Base-by-base conservation (phyloP, 768 basidiomycete species). In the Phanerochaete carnosa region DNA sequence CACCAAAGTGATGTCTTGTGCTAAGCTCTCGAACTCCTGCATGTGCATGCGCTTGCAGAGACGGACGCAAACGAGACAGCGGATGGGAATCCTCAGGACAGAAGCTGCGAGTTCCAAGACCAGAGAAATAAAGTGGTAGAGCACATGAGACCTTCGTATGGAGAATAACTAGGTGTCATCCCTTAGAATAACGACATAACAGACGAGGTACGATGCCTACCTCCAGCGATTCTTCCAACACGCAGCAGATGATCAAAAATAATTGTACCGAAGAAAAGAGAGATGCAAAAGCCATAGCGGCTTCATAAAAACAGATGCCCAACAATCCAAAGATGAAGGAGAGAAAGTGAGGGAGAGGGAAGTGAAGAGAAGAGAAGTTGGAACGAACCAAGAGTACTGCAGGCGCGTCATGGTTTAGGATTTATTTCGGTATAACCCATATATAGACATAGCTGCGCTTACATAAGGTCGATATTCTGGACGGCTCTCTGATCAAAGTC, bases 151-250 rank as follows among this genome's bases (percentile, higher is more conserved):
- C 13, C 39, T 49, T n/a, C 22, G 23, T n/a, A 59, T 7, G 2
- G 58, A 51, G 2, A 25, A 3, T 22, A 58, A 28, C 57, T 46
- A n/a, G 32, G 5, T 22, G 16, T 3, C 9, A 35, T 15, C 8
- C 15, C 15, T 35, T 15, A 35, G 33, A 15, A 35, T 15, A 15
- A 35, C n/a, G 33, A 35, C 39, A 43, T 19, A 43, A 4, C 39
- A 19, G 11, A 19, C 39, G 11, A 4, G 16, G 39, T 43, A 19
- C 39, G 39, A 43, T 5, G 30, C 57, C 6, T 35, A 58, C 57
- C 57, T 58, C 57, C 26, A 46, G 23, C 4, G 57, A 58, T 25
- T 58, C 57, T 25, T 58, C 57, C 22, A 58, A 13, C 23, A 25
- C 26, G 43, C 57, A 58, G 16, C n/a, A 25, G n/a, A 58, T 1